Base-by-base conservation (phyloP, 129 eudicot species). In the Ambrosia trifida region DNA sequence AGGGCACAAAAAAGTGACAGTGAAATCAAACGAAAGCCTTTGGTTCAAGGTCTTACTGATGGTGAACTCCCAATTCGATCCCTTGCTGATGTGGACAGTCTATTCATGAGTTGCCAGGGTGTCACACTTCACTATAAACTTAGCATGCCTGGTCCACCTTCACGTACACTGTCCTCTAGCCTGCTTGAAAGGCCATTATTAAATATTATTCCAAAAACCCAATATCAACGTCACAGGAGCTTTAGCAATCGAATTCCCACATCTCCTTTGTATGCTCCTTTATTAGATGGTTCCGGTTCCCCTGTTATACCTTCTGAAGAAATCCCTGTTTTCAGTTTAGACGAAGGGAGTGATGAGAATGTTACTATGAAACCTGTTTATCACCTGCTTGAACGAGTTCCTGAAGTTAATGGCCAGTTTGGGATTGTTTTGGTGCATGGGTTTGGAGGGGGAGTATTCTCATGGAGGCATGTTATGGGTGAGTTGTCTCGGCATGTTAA, bases 381-480 rank as follows among this genome's bases (percentile, higher is more conserved):
- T 72, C 68, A 84, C 35, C 44, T 35, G 10, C 52, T 75, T 32
- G 95, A 78, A 64, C 70, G 32, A 65, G 84, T 74, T 80, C 24
- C 63, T 46, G 86, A 79, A 79, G 82, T 84, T 16, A 86, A 79
- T 83, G 85, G 80, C 24, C 82, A 84, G 56, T 87, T 85, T 78
- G 97, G 91, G 62, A 87, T 95, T 62, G 87, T 90, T 35, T 69
- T 95, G 54, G 94, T 95, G 70, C 99, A 95, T 81, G 99, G 99
- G 10, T 95, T 95, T 86, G 99, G 99, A 50, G 97, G 99, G 18
- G 99, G 99, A 57, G 88, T 90, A 16, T 95, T 95, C 66, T 95
- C 99, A 30, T 95, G 99, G 97, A 90, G 99, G 80, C 96, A 90
- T 82, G 89, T 95, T 38, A 88, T 95, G 94, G 88, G 83, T 1